Evolutionary conservation across 805 yeast species (phyloP).

Genomic region (Kuraishia floccosa): DNA sequence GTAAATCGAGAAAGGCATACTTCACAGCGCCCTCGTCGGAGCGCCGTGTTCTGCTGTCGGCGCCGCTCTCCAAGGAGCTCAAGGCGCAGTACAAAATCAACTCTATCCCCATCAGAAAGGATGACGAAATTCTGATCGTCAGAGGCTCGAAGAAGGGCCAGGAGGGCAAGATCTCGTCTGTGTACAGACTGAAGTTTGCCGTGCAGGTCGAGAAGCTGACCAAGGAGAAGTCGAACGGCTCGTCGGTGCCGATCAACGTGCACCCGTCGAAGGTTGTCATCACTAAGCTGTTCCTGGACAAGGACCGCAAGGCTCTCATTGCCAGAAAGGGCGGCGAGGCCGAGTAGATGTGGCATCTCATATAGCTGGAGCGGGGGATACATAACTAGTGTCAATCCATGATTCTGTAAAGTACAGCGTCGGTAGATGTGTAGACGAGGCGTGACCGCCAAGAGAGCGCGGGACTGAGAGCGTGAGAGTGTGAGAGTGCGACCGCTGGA

Average conservation of each 20-base stretch:
- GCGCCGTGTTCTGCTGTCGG: conserved; percentile 92
- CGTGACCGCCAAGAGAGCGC: too few species aligned
- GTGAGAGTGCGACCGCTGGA: too few species aligned
- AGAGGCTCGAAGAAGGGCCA: conserved; percentile 99
- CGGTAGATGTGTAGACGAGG: too few species aligned
- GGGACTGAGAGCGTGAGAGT: too few species aligned
- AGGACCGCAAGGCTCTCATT: conserved; percentile 97
- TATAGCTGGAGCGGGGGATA: too few species aligned
- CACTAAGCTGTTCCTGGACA: conserved; percentile 96
- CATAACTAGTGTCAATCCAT: too few species aligned
- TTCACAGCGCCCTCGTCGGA: conserved; percentile 95
- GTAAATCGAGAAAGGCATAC: conserved; percentile 99
- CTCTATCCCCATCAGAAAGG: conserved; percentile 95
- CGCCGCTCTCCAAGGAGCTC: conserved; percentile 98
- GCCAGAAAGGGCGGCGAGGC: conserved; percentile 96
- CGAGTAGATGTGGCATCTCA: too few species aligned
- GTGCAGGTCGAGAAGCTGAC: conserved; percentile 95
- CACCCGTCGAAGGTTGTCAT: conserved; percentile 99
- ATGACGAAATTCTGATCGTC: conserved; percentile 89
- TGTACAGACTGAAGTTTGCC: conserved; percentile 97
- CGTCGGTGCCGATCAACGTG: conserved; percentile 91
- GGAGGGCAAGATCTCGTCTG: conserved; percentile 96
- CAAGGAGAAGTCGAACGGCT: conserved; percentile 97
- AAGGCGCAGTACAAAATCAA: conserved; percentile 94
- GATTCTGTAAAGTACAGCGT: too few species aligned